A percentile compares a stretch with the other conserved stretches of the same genome.
Evolutionary conservation across 2,329 filamentous ascomycete species (phyloP).

Genomic region (Hymenoscyphus albidus): DNA sequence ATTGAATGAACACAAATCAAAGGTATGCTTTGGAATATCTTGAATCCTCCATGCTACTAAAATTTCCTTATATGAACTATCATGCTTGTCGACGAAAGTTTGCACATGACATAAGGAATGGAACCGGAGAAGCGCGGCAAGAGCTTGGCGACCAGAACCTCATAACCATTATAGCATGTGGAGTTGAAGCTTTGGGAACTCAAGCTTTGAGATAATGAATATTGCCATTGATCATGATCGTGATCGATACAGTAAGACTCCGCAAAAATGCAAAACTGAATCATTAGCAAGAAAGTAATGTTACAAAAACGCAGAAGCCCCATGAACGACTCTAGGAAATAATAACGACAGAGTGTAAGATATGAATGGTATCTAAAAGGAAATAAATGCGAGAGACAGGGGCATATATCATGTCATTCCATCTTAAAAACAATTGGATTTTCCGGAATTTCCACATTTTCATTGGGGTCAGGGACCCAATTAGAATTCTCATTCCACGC

Average conservation of each 20-base stretch:
- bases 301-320: background rate
- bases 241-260: background rate
- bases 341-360: background rate
- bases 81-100: too few relatives aligned
- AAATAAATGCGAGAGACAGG: background rate
- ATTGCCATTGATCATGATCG: background rate
- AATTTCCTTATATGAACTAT: too few relatives aligned
- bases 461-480: slow-evolving; percentile 9
- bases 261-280: background rate
- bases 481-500: slow-evolving; percentile 4
- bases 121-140: too few relatives aligned
- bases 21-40: background rate
- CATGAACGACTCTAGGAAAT: background rate
- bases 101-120: too few relatives aligned
- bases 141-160: too few relatives aligned
- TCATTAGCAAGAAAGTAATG: background rate
- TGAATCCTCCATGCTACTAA: too few relatives aligned
- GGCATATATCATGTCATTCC: slow-evolving; percentile 4
- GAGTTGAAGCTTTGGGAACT: background rate
- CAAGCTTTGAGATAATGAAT: background rate
- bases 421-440: background rate
- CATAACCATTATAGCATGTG: too few relatives aligned
- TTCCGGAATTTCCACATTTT: slow-evolving; percentile 3
- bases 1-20: background rate
- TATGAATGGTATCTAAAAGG: background rate